Conservation (phyloP, 169 alveolate species). For the Plasmodium falciparum region DNA sequence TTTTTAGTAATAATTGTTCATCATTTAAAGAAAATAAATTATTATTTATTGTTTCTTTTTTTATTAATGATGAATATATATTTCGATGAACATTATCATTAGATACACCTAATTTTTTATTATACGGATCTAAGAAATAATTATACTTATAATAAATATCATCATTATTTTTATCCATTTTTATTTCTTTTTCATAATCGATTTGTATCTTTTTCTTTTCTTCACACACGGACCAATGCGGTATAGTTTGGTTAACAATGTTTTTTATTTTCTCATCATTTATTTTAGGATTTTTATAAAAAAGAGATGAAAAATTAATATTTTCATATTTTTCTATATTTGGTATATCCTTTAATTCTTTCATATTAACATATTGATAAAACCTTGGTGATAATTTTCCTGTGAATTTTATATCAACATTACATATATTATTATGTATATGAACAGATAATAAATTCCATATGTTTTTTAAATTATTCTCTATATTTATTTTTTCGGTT, state of each 20-base stretch:
- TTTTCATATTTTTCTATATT: slow-evolving; percentile 20
- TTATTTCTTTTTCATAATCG: not conserved
- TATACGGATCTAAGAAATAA: not conserved
- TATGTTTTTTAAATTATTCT: slow-evolving; percentile 4
- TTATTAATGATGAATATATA: not conserved
- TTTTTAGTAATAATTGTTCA: not conserved
- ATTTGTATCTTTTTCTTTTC: slow-evolving; percentile 68
- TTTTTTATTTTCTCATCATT: slow-evolving; percentile 41
- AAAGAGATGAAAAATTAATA: slow-evolving; percentile 60
- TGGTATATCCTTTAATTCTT: slow-evolving; percentile 10
- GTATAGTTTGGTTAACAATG: slow-evolving; percentile 46
- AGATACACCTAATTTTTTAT: not conserved
- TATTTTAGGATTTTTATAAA: slow-evolving; percentile 10
- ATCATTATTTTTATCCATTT: not conserved
- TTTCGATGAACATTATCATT: not conserved
- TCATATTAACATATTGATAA: slow-evolving; percentile 48
- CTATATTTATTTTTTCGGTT: not conserved
- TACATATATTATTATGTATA: slow-evolving; percentile 65
- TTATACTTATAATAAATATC: slow-evolving; percentile 19
- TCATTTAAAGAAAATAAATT: not conserved
- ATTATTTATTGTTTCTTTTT: not conserved
- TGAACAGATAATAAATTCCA: slow-evolving; percentile 66
- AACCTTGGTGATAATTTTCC: slow-evolving; percentile 74
- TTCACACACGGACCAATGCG: slow-evolving; percentile 63
- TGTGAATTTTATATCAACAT: slow-evolving; percentile 67